Evolutionary conservation across 192 early-diverging fungal species (phyloP), one percentile per base, ranked within the genome.

Genomic region (Backusella circina): DNA sequence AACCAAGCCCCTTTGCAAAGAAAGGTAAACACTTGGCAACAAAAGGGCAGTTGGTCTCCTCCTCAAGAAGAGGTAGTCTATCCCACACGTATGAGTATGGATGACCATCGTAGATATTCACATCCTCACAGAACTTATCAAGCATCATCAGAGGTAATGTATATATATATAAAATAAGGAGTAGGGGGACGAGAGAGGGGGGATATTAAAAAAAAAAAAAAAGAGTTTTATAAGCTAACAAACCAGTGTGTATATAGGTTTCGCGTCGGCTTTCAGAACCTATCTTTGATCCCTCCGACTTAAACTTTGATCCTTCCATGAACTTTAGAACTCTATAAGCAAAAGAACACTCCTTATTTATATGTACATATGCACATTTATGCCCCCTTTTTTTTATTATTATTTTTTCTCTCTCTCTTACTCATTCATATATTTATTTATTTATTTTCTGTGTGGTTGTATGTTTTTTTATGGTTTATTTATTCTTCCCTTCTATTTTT

Each of bases 251-350:
- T 16, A 12, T 39, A 8, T 73, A 77, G 47, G 23, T 70, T 44
- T 66, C 37, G 0, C 70, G 76, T 47, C 70, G 76, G 7, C 50
- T 72, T 35, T 77, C 76, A 28, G 76, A 77, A 37, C 71, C 76
- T 51, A 72, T 77, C 28, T 72, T 67, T 72, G 76, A 77, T 38
- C 71, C 26, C 18, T 39, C 32, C 10, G 23, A 65, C 33, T 32
- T 35, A 6, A 33, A 65, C 26, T 41, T 66, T 39, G 39, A 65
- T 31, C 65, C 47, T 32, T 37, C 28, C 33, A 47, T 16, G 37
- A 47, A 44, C 15, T 44, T 70, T 38, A 68, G 37, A 37, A 23
- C 67, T 10, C 67, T 38, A 68, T 68, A 37, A 35, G 37, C 33
- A 47, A 36, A 68, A 26, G 7, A 26, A 71, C 18, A 73, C 54